Percentiles rank a stretch among this genome's conserved stretches.
Conservation (phyloP, 2,329 filamentous ascomycete species). For the Talaromyces pinophilus region DNA sequence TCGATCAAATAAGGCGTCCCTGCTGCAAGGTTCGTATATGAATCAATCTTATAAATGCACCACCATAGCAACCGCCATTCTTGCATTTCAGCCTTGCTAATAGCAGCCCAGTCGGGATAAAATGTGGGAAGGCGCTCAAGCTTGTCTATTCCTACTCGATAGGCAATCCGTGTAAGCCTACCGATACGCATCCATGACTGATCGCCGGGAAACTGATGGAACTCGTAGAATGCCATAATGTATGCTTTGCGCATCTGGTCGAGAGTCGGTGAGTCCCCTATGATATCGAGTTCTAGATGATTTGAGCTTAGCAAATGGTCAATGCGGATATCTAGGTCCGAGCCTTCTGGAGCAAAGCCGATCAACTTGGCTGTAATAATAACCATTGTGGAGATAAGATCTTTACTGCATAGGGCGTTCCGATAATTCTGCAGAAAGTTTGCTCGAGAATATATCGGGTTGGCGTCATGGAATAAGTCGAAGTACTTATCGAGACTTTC, state of each 20-base stretch:
- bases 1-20: slow-evolving; percentile 14
- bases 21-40: slow-evolving; percentile 10
- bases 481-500: slow-evolving; percentile 33
- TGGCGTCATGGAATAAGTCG: slow-evolving; percentile 33
- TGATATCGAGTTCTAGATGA: slow-evolving; percentile 8
- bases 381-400: slow-evolving; percentile 32
- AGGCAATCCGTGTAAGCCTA: slow-evolving; percentile 12
- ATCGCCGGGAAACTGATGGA: slow-evolving; percentile 15
- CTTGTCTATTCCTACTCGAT: slow-evolving; percentile 11
- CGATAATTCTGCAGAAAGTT: slow-evolving; percentile 33
- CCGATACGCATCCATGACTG: slow-evolving; percentile 16
- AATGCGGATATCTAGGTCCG: slow-evolving; percentile 2
- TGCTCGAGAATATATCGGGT: slow-evolving; percentile 34
- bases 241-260: slow-evolving; percentile 12
- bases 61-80: slow-evolving; percentile 17
- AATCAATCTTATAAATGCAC: slow-evolving; percentile 15
- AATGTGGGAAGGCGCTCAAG: slow-evolving; percentile 8
- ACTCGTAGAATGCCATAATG: slow-evolving; percentile 15
- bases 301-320: slow-evolving; percentile 12
- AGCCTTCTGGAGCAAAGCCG: background rate
- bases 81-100: slow-evolving; percentile 4
- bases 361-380: slow-evolving; percentile 35
- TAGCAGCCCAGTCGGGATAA: slow-evolving; percentile 9
- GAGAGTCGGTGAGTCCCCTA: slow-evolving; percentile 3
- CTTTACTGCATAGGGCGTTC: slow-evolving; percentile 23